phyloP scores from a whole-genome alignment of 371 early-diverging fungal species.

The Mucor piriformis region DNA sequence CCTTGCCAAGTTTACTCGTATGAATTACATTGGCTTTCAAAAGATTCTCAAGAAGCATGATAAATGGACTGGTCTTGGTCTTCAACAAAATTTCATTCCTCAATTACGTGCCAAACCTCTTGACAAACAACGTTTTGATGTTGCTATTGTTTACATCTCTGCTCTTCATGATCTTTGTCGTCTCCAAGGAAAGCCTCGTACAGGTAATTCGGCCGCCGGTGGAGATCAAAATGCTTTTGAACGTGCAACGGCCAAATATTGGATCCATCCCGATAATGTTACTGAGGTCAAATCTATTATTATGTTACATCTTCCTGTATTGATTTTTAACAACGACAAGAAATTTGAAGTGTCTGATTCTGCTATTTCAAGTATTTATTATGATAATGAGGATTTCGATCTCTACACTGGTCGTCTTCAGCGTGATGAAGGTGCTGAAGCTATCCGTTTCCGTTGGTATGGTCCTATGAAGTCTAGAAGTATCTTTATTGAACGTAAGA shows the following conservation, averaged over 20 bases:
- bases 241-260: slow-evolving; percentile 68
- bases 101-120: slow-evolving; percentile 66
- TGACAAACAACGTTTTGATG: slow-evolving; percentile 58
- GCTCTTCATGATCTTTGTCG: slow-evolving; percentile 49
- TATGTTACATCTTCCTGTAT: slow-evolving; percentile 91
- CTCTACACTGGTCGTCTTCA: slow-evolving; percentile 76
- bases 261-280: slow-evolving; percentile 98
- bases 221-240: slow-evolving; percentile 43
- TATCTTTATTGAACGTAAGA: slow-evolving; percentile 98
- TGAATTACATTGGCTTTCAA: slow-evolving; percentile 93
- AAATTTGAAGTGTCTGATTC: slow-evolving; percentile 33
- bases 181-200: slow-evolving; percentile 45
- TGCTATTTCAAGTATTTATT: slow-evolving; percentile 39
- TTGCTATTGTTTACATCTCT: slow-evolving; percentile 54
- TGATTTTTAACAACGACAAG: slow-evolving; percentile 70
- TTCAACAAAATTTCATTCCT: slow-evolving; percentile 83
- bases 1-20: slow-evolving; percentile 86
- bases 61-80: slow-evolving; percentile 69
- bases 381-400: slow-evolving; percentile 34
- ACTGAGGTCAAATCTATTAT: slow-evolving; percentile 92
- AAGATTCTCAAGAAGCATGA: slow-evolving; percentile 97
- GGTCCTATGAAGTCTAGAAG: slow-evolving; percentile 61
- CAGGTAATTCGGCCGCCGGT: slow-evolving; percentile 45
- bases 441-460: slow-evolving; percentile 91
- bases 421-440: slow-evolving; percentile 90